Evolutionary conservation across 179 eudicot species (phyloP), one percentile per base, ranked within the genome.

Genomic region (Drosera spatulata): DNA sequence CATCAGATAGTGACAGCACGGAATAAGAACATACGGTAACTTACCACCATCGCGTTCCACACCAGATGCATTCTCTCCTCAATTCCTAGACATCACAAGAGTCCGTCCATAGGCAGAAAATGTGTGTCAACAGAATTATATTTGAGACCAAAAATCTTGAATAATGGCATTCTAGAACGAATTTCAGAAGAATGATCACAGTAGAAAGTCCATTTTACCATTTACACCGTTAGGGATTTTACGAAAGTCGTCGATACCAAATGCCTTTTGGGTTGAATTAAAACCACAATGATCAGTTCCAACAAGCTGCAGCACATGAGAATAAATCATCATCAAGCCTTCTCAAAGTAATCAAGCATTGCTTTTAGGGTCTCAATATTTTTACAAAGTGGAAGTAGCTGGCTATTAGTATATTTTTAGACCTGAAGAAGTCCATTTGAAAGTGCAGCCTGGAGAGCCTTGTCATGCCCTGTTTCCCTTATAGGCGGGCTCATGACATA

Each of bases 401-500:
- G 33, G n/a, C 9, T 54, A 12, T 40, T 37, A 41, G 4, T 38
- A 22, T 22, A 22, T 22, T 22, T 22, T 22, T 22, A 68, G 66
- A 88, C 98, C 96, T 91, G 96, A 59, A 91, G 80, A 72, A 81
- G 69, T 49, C 96, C 98, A 2, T 82, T 55, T 54, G 98, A 80
- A 62, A 91, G 88, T 62, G 89, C 98, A 64, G 69, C 85, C 70
- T 88, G 95, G 66, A 88, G 99, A 45, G 82, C 87, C 68, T 79
- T 84, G 53, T 74, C 93, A 76, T 93, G 99, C 58, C 96, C 99
- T 46, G 81, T 66, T 60, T 72, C 80, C 69, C 99, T 82, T 68
- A 93, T 86, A 53, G 96, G 99, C 65, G 99, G 99, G 64, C 99
- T 93, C 99, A 93, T 93, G 63, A 93, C 99, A 74, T 72, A 93